Evolutionary conservation across 768 basidiomycete species (phyloP).

Genomic region (Hemileccinum impolitum): DNA sequence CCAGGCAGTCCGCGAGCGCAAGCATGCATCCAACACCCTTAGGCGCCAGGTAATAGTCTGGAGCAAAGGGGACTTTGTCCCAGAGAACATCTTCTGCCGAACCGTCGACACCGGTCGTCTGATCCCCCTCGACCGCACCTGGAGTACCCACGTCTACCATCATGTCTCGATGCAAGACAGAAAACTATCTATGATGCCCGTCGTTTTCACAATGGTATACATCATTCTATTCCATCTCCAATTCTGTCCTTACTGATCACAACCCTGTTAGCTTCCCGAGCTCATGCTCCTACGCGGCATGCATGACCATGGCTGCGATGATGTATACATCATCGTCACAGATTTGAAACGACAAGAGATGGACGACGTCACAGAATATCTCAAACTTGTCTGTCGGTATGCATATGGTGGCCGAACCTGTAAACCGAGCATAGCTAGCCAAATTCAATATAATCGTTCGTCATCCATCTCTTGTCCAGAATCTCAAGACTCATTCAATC

Average conservation of each 20-base stretch:
- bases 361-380: slow-evolving; percentile 78
- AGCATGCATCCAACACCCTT: slow-evolving; percentile 49
- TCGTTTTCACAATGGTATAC: slow-evolving; percentile 75
- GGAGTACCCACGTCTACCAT: slow-evolving; percentile 80
- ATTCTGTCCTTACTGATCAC: not conserved
- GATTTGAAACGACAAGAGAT: slow-evolving; percentile 77
- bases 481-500: slow-evolving; percentile 4
- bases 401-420: slow-evolving; percentile 56
- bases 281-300: slow-evolving; percentile 77
- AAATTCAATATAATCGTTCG: slow-evolving; percentile 72
- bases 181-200: slow-evolving; percentile 73
- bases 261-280: slow-evolving; percentile 57
- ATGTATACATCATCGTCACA: slow-evolving; percentile 75
- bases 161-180: slow-evolving; percentile 73
- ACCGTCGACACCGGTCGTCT: slow-evolving; percentile 76
- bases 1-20: slow-evolving; percentile 61
- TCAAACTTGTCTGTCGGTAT: slow-evolving; percentile 67
- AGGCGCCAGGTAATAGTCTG: slow-evolving; percentile 49
- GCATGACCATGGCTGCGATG: slow-evolving; percentile 78
- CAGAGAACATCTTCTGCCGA: slow-evolving; percentile 76
- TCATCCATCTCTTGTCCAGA: slow-evolving; percentile 12
- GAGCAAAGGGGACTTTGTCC: slow-evolving; percentile 71
- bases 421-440: slow-evolving; percentile 63
- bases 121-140: slow-evolving; percentile 77
- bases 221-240: not conserved